Conservation (phyloP, 208 protist genomes). For the Leishmania tarentolae region DNA sequence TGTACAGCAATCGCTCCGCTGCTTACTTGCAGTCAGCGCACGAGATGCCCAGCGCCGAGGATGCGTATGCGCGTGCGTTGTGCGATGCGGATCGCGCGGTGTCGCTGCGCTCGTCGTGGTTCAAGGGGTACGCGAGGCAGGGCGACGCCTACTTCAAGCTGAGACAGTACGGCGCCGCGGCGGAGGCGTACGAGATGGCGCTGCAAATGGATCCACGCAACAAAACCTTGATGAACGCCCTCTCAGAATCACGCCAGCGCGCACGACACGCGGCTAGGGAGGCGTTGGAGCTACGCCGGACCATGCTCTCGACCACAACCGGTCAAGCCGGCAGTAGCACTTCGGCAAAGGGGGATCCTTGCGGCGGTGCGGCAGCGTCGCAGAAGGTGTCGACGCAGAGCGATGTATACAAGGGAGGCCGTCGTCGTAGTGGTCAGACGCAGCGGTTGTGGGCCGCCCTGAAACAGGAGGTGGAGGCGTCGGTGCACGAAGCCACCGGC, state of each 20-base stretch:
- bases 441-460: conserved; percentile 58
- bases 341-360: not conserved
- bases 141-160: conserved; percentile 89
- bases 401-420: not conserved
- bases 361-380: not conserved
- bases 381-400: not conserved
- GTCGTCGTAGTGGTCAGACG: conserved; percentile 29
- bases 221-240: conserved; percentile 52
- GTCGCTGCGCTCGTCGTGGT: conserved; percentile 89
- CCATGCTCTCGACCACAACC: conserved; percentile 9
- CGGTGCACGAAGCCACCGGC: conserved; percentile 53
- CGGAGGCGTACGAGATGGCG: conserved; percentile 88
- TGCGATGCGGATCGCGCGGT: conserved; percentile 90
- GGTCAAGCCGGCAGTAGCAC: not conserved
- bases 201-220: conserved; percentile 85
- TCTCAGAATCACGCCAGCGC: conserved; percentile 55
- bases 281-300: conserved; percentile 28
- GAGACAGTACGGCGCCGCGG: conserved; percentile 83
- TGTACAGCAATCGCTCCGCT: conserved; percentile 96
- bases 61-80: conserved; percentile 76
- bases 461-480: conserved; percentile 68
- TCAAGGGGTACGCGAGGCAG: conserved; percentile 93
- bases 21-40: conserved; percentile 77
- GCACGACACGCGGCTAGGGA: conserved; percentile 32
- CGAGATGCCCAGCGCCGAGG: conserved; percentile 40